Evolutionary conservation across 208 protist species (phyloP).

Genomic region (Trypanosoma cruzi): DNA sequence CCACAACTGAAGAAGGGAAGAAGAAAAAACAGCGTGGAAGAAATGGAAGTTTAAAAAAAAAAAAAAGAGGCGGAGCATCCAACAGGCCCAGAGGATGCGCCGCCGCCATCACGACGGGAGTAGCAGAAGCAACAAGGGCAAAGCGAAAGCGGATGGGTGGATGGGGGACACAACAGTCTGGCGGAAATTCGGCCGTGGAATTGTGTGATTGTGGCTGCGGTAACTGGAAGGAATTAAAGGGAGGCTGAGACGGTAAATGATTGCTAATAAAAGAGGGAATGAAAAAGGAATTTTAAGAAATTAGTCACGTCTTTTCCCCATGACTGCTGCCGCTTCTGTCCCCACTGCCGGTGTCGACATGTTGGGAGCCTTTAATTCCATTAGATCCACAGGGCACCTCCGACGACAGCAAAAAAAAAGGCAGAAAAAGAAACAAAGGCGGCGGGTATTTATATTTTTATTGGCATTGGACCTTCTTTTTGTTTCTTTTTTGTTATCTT

Average conservation of each 20-base stretch:
- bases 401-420: neutral
- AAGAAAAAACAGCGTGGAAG: neutral
- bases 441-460: too few relatives aligned
- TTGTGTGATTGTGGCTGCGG: neutral
- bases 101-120: neutral
- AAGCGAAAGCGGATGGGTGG: neutral
- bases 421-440: too few relatives aligned
- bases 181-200: neutral
- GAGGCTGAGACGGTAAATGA: neutral
- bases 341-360: neutral
- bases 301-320: neutral
- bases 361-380: neutral
- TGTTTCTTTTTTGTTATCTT: slow-evolving; percentile 12
- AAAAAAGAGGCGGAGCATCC: neutral
- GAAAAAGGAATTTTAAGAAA: neutral
- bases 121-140: neutral
- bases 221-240: neutral
- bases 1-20: too few relatives aligned
- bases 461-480: slow-evolving; percentile 6
- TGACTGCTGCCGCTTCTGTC: neutral
- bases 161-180: neutral
- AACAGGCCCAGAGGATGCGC: neutral
- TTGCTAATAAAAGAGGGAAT: neutral
- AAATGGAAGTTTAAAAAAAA: neutral
- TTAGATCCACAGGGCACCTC: too few relatives aligned